Base-by-base conservation (phyloP, 768 basidiomycete genomes). In the Cystobasidium tubakii region DNA sequence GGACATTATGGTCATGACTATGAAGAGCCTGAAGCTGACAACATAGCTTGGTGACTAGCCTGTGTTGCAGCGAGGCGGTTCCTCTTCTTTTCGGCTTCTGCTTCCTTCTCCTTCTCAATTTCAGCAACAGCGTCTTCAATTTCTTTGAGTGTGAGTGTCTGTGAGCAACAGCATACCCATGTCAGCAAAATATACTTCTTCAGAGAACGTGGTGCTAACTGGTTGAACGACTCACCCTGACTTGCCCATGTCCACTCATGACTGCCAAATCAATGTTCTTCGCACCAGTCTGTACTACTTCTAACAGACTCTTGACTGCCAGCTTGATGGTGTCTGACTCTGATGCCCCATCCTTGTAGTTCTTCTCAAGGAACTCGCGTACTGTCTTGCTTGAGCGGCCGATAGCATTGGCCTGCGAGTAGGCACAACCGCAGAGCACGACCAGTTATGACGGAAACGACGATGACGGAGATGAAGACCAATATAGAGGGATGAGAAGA, bases 251-350 rank as follows among this genome's bases (percentile, higher is more conserved):
- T 75, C 88, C 86, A 80, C 96, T 93, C 91, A 98, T 94, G 55
- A 97, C 91, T 75, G 90, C 93, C 78, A 99, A 92, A 81, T 99
- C 96, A 76, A 99, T 98, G 82, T 99, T 99, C 85, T 98, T 98
- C 3, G 96, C 96, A n/a, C 96, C 96, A 1, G 96, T 97, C 83
- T 98, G 96, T 9, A 99, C 96, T 43, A 99, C 94, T 81, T 99
- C 96, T 27, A 99, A 84, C 78, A 99, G 84, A 80, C 89, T 90
- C 84, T 97, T 98, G 75, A 99, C 87, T 0, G 96, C 92, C 62
- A 99, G 83, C 81, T 96, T 96, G 82, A 99, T 90, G 65, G 89
- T 88, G 74, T 96, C 92, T 63, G 92, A 92, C 74, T 91, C 85
- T 7, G 86, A 84, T 84, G 96, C 84, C 76, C 90, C 91, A 75